These are phyloP conservation scores for Plasmodium ovale DNA, from an alignment of 169 alveolate species.

Conservation along the genomic window DNA sequence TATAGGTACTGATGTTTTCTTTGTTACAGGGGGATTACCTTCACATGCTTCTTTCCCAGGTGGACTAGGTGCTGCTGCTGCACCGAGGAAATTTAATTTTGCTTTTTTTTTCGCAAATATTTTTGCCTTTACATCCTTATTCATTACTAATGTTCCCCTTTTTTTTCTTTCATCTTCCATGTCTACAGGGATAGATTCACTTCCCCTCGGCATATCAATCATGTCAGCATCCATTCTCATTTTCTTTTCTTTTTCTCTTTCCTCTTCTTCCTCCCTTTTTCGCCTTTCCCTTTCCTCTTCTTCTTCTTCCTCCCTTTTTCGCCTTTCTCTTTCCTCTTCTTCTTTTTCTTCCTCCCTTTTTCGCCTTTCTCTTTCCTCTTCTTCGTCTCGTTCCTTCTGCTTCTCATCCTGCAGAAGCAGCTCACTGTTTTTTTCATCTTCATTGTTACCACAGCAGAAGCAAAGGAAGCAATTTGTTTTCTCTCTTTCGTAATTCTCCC, in stretches of 20 bases:
- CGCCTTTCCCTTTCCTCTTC: conserved; percentile 7
- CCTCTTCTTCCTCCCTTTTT: conserved; percentile 9
- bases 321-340: conserved; percentile 19
- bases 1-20: conserved; percentile 21
- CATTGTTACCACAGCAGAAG: conserved; percentile 61
- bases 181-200: neutral
- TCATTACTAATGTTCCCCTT: conserved; percentile 4
- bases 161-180: conserved; percentile 9
- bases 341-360: conserved; percentile 51
- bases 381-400: conserved; percentile 4
- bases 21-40: conserved; percentile 54
- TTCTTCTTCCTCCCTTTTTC: conserved; percentile 35
- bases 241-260: conserved; percentile 1
- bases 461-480: conserved; percentile 10
- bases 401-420: neutral
- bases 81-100: conserved; percentile 53
- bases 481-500: neutral
- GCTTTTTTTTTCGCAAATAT: conserved; percentile 34
- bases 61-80: conserved; percentile 74
- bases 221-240: neutral
- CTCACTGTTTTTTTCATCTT: conserved; percentile 54
- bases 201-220: neutral
- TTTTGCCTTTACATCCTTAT: conserved; percentile 29
- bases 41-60: conserved; percentile 24
- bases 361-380: conserved; percentile 13